Percentiles rank a stretch among this genome's conserved stretches.
These are phyloP conservation scores for Globisporangium uncinulatum DNA, from an alignment of 352 stramenopile genomes.

Conservation along the genomic window DNA sequence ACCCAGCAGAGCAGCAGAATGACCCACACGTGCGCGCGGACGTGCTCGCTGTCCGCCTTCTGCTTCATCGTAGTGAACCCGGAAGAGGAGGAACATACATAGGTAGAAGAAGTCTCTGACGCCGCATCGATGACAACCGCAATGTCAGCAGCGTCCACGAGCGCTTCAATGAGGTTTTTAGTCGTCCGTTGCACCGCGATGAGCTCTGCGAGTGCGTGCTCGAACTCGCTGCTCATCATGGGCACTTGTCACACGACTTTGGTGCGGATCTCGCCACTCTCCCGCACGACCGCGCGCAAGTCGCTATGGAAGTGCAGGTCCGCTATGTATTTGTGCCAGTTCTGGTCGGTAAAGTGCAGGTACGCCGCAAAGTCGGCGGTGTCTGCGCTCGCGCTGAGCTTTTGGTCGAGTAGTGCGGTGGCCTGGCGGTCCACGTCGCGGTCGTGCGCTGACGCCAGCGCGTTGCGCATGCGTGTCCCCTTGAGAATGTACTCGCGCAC, in stretches of 20 bases:
- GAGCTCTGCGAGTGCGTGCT: too few species aligned
- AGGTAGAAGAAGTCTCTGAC: not conserved
- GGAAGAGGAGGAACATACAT: not conserved
- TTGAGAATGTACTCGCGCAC: slow-evolving; percentile 10
- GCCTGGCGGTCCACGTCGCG: slow-evolving; percentile 7
- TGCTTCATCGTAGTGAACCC: too few species aligned
- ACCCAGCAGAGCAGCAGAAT: slow-evolving; percentile 8
- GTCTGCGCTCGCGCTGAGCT: slow-evolving; percentile 3
- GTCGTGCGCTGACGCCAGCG: too few species aligned
- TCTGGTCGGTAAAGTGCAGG: slow-evolving; percentile 5
- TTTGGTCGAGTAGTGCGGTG: slow-evolving; percentile 3
- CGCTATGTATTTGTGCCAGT: slow-evolving; percentile 8
- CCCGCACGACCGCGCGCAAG: slow-evolving; percentile 4
- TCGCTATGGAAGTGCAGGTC: slow-evolving; percentile 9
- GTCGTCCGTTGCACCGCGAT: too few species aligned
- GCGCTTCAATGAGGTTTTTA: too few species aligned
- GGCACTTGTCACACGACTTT: slow-evolving; percentile 3
- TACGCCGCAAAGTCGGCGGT: slow-evolving; percentile 6
- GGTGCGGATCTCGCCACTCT: slow-evolving; percentile 9
- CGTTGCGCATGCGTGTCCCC: slow-evolving; percentile 6
- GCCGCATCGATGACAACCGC: not conserved
- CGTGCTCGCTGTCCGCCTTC: not conserved
- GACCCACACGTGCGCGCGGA: slow-evolving; percentile 5
- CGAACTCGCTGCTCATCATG: slow-evolving; percentile 1
- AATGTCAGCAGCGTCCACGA: slow-evolving; percentile 5